Evolutionary conservation across 441 rosid species (phyloP).

Genomic region (Breynia disticha): DNA sequence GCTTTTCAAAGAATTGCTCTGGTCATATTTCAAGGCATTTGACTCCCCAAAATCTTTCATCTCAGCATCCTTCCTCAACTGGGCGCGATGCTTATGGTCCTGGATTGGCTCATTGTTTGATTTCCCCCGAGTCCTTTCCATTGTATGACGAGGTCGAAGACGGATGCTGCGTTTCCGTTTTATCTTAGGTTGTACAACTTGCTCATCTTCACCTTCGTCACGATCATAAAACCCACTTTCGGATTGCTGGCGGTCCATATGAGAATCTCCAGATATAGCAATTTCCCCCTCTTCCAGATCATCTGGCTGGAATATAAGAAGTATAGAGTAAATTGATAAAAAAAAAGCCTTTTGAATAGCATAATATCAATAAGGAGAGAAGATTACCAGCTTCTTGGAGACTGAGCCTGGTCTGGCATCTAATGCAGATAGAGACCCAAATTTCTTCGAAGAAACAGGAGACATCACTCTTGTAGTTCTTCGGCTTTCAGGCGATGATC

Average conservation of each 20-base stretch:
- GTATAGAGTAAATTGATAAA: constrained; percentile 15
- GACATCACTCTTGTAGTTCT: constrained; percentile 58
- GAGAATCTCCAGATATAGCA: constrained; percentile 90
- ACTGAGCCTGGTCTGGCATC: constrained; percentile 86
- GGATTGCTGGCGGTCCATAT: constrained; percentile 80
- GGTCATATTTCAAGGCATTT: constrained; percentile 52
- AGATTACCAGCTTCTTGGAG: constrained; percentile 70
- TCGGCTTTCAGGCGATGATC: constrained; percentile 75
- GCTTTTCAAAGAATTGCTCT: constrained; percentile 53
- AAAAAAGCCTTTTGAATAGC: constrained; percentile 6
- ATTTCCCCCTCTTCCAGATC: constrained; percentile 99
- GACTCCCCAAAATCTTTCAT: constrained; percentile 31
- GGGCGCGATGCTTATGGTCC: constrained; percentile 60
- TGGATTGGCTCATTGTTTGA: constrained; percentile 47
- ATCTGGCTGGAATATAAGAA: constrained; percentile 49
- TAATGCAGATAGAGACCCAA: constrained; percentile 93
- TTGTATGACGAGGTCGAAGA: constrained; percentile 70
- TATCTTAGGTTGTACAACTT: constrained; percentile 94
- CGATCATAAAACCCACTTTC: constrained; percentile 96
- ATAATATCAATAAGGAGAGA: constrained; percentile 16
- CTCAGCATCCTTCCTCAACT: constrained; percentile 53
- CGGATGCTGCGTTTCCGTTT: constrained; percentile 94
- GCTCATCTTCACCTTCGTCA: constrained; percentile 96
- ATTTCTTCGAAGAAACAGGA: constrained; percentile 89
- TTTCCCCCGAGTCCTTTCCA: constrained; percentile 62